Evolutionary conservation across 305 asterid species (phyloP), one percentile per base, ranked within the genome.

Genomic region (Fraxinus albicans): DNA sequence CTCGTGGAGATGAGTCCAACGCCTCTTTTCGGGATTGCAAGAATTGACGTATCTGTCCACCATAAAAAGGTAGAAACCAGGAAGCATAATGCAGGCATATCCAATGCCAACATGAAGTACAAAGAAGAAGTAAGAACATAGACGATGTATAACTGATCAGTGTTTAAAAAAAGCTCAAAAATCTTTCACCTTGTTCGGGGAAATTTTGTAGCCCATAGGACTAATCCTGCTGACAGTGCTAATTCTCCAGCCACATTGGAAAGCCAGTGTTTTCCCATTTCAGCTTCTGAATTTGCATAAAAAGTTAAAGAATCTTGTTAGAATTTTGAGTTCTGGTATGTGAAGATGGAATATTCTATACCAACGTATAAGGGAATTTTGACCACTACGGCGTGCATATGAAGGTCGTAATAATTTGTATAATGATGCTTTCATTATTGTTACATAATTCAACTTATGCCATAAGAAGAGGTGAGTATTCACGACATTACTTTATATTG

Each of bases 161-260:
- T 84, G 91, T 94, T 91, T 81, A 88, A 94, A 86, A 93, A 93
- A 80, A 93, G 88, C 86, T 94, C 98, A 38, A 93, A 95, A 84
- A 88, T 84, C 81, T 90, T 95, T 81, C 97, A 86, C 84, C 99
- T 88, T 19, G 92, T 89, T 2, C 79, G 77, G 1, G 97, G 97
- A 34, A 86, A 80, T 40, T 96, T 93, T 34, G 98, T 84, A 0
- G 85, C 89, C 99, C 99, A 94, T 6, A 36, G 40, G 40, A 36
- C 40, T 58, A 95, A 44, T 60, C 97, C 98, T 21, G 95, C 91
- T 38, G 90, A 2, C 55, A 92, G 72, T 17, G 95, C 73, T 78
- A 95, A 3, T 86, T 93, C 98, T 79, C 98, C 98, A 3, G 97
- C 98, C 83, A 94, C 77, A 76, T 90, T 91, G 1, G 98, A 88